Percentiles rank a stretch among this genome's conserved stretches.
Evolutionary conservation across 2,329 filamentous ascomycete species (phyloP).

Genomic region (Scortechinia acanthostroma): DNA sequence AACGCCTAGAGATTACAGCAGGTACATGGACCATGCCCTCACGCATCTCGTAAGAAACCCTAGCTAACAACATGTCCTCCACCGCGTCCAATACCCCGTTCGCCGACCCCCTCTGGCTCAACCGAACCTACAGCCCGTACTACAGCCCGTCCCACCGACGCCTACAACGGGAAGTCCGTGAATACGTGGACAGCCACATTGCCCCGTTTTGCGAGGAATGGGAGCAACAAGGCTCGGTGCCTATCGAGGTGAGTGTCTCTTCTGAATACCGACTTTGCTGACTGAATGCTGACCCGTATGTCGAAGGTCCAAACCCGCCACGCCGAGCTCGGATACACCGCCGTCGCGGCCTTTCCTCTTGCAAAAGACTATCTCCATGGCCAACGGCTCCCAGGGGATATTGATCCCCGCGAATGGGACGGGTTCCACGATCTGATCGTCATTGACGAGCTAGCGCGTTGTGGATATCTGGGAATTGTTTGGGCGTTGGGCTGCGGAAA

Average conservation of each 20-base stretch:
- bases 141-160: slow-evolving; percentile 69
- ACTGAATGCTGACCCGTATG: too few relatives aligned
- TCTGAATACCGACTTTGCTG: too few relatives aligned
- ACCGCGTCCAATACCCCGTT: too few relatives aligned
- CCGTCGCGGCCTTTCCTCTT: slow-evolving; percentile 78
- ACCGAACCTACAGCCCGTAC: slow-evolving; percentile 71
- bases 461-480: slow-evolving; percentile 34
- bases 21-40: too few relatives aligned
- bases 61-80: slow-evolving; percentile 2
- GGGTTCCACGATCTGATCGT: slow-evolving; percentile 80
- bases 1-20: too few relatives aligned
- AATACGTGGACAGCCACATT: slow-evolving; percentile 67
- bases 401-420: slow-evolving; percentile 75
- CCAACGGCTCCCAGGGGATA: slow-evolving; percentile 59
- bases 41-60: too few relatives aligned
- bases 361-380: slow-evolving; percentile 74
- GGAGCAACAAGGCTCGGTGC: slow-evolving; percentile 68
- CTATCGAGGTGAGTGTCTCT: slow-evolving; percentile 11
- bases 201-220: slow-evolving; percentile 70
- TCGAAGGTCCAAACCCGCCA: slow-evolving; percentile 66
- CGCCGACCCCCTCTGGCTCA: slow-evolving; percentile 77
- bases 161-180: slow-evolving; percentile 62
- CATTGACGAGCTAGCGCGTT: slow-evolving; percentile 64
- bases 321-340: slow-evolving; percentile 67
- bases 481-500: slow-evolving; percentile 20